These are phyloP conservation scores for Solanum bukasovii DNA, from an alignment of 257 asterid species.

Conservation along the genomic window DNA sequence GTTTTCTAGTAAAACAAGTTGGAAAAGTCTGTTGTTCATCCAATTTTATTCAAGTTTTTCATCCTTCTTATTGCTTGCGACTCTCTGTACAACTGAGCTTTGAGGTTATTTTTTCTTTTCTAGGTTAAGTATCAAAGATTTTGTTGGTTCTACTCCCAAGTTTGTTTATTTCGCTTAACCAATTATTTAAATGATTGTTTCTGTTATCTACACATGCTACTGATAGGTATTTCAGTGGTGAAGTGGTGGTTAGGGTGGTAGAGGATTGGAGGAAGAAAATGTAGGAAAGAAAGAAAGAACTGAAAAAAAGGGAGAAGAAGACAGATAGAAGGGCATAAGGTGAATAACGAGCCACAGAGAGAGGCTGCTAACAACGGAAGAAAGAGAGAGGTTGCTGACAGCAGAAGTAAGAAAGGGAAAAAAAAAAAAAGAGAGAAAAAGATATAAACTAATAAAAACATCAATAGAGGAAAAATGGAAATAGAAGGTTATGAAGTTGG, in stretches of 20 bases:
- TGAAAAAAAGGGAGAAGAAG: neutral
- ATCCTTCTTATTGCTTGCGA: neutral
- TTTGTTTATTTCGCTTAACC: neutral
- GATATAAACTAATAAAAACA: neutral
- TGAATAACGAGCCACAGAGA: neutral
- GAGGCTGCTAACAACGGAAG: neutral
- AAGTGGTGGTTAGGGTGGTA: neutral
- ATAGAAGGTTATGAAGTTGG: neutral
- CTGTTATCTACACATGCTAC: neutral
- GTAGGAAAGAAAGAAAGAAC: neutral
- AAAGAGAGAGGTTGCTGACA: neutral
- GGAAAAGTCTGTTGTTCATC: neutral
- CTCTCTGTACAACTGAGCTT: neutral
- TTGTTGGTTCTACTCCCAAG: neutral
- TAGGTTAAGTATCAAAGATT: neutral
- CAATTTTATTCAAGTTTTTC: neutral
- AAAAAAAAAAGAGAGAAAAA: neutral
- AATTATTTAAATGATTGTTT: neutral
- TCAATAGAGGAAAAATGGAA: neutral
- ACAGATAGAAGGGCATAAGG: neutral
- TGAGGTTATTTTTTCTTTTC: neutral
- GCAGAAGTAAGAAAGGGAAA: neutral
- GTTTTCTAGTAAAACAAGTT: neutral
- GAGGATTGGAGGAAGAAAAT: neutral
- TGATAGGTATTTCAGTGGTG: neutral